These are phyloP conservation scores for Arachnomyces sp. DNA, from an alignment of 2,329 filamentous ascomycete species.

Conservation along the genomic window DNA sequence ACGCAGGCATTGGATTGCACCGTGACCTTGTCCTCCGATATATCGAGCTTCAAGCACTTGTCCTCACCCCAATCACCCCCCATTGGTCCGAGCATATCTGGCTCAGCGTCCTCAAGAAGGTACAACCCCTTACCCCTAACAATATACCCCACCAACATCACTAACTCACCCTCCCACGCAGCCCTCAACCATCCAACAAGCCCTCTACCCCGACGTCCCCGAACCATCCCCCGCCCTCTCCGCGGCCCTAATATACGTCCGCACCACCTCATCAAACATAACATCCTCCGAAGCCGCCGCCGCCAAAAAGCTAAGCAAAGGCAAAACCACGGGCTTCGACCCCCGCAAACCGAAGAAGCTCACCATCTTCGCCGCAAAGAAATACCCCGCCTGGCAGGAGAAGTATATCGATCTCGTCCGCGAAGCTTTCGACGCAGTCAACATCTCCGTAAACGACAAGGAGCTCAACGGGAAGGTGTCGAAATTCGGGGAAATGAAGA, in stretches of 20 bases:
- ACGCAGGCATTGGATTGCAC: constrained; percentile 78
- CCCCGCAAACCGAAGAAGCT: constrained; percentile 88
- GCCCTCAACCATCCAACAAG: constrained; percentile 66
- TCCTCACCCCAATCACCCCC: constrained; percentile 76
- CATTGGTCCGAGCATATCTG: constrained; percentile 95
- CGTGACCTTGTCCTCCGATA: constrained; percentile 69
- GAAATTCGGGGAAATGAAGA: constrained; percentile 78
- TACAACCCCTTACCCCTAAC: constrained; percentile 9
- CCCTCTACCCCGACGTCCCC: constrained; percentile 63
- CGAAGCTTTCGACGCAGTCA: constrained; percentile 57
- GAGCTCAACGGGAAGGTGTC: constrained; percentile 66
- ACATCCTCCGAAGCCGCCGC: constrained; percentile 67
- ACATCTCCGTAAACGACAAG: constrained; percentile 66
- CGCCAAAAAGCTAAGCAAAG: constrained; percentile 85
- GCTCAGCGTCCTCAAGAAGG: constrained; percentile 76
- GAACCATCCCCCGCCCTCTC: constrained; percentile 58
- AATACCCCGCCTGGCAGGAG: constrained; percentile 84
- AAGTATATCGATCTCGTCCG: constrained; percentile 76
- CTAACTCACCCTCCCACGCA: constrained; percentile 23
- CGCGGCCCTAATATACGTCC: constrained; percentile 75
- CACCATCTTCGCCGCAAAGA: constrained; percentile 70
- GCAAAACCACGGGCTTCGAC: constrained; percentile 77
- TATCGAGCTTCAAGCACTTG: constrained; percentile 74
- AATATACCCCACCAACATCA: constrained; percentile 1
- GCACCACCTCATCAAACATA: constrained; percentile 65